These are phyloP conservation scores for Camellia sinensis DNA, from an alignment of 148 eudicot species.

Conservation along the genomic window DNA sequence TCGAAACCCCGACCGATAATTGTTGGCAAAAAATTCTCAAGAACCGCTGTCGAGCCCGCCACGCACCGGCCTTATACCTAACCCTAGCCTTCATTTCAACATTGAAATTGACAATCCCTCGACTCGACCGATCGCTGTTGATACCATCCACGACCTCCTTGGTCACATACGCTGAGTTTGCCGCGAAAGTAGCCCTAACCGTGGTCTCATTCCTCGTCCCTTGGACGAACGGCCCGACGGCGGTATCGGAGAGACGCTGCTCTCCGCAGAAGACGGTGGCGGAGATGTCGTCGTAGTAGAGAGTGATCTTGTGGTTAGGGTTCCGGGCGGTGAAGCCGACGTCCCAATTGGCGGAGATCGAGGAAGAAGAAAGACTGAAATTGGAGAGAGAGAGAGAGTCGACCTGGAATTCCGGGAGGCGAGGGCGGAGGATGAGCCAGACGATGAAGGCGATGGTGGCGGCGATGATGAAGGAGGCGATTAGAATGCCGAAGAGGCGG, in stretches of 20 bases:
- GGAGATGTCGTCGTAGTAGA: slow-evolving; percentile 42
- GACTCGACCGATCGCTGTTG: slow-evolving; percentile 24
- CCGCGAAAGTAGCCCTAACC: slow-evolving; percentile 39
- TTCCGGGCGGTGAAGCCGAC: slow-evolving; percentile 32
- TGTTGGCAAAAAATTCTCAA: slow-evolving; percentile 57
- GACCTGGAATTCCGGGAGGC: slow-evolving; percentile 59
- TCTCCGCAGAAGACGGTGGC: slow-evolving; percentile 34
- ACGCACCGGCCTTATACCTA: slow-evolving; percentile 52
- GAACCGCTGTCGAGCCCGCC: slow-evolving; percentile 52
- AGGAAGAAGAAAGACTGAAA: slow-evolving; percentile 37
- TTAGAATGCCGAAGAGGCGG: slow-evolving; percentile 48
- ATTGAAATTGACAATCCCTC: slow-evolving; percentile 40
- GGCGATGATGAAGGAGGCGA: slow-evolving; percentile 50
- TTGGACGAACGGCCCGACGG: slow-evolving; percentile 55
- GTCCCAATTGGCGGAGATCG: slow-evolving; percentile 38
- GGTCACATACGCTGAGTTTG: slow-evolving; percentile 32
- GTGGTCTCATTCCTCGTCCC: slow-evolving; percentile 30
- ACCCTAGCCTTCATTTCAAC: slow-evolving; percentile 43
- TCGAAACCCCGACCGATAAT: slow-evolving; percentile 31
- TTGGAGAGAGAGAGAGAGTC: slow-evolving; percentile 43
- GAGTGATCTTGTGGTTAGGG: slow-evolving; percentile 43
- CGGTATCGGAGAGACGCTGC: slow-evolving; percentile 26
- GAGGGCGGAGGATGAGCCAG: slow-evolving; percentile 81
- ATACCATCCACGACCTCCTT: slow-evolving; percentile 21
- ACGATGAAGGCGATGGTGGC: slow-evolving; percentile 53